phyloP scores from a whole-genome alignment of 169 alveolate genomes.

The Eimeria necatrix region DNA sequence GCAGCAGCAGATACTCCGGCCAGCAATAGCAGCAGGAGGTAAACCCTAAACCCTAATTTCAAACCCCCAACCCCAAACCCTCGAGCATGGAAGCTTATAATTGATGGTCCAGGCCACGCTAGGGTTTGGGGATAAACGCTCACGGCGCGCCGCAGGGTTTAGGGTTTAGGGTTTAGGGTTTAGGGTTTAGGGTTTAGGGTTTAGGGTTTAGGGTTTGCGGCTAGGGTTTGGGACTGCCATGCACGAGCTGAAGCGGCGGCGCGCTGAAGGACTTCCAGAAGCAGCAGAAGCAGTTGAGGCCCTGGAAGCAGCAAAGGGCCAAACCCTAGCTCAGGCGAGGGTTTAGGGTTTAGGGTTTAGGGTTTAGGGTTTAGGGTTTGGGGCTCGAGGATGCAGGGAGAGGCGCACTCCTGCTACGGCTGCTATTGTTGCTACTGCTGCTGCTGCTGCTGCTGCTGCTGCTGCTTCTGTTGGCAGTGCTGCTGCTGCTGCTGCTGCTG shows the following conservation, averaged over 20 bases:
- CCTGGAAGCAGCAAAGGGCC: no score
- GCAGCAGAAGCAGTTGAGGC: not conserved
- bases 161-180: no score
- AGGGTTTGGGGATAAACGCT: not conserved
- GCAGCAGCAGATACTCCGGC: no score
- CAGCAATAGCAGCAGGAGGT: not conserved
- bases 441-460: not conserved
- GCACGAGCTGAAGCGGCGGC: conserved; percentile 7
- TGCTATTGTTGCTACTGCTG: not conserved
- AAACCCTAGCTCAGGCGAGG: not conserved
- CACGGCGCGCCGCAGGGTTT: no score
- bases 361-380: not conserved
- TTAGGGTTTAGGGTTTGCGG: no score
- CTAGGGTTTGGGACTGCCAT: not conserved
- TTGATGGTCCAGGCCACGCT: not conserved
- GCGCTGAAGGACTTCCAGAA: not conserved
- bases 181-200: no score
- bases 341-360: not conserved
- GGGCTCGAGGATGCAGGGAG: no score
- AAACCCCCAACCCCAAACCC: not conserved
- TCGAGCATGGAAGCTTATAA: not conserved
- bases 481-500: no score
- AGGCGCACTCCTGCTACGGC: not conserved
- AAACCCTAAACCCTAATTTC: no score
- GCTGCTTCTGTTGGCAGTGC: not conserved